A percentile compares a stretch with the other conserved stretches of the same genome.
These are phyloP conservation scores for Penstemon newberryi DNA, from an alignment of 257 asterid genomes.

Conservation along the genomic window DNA sequence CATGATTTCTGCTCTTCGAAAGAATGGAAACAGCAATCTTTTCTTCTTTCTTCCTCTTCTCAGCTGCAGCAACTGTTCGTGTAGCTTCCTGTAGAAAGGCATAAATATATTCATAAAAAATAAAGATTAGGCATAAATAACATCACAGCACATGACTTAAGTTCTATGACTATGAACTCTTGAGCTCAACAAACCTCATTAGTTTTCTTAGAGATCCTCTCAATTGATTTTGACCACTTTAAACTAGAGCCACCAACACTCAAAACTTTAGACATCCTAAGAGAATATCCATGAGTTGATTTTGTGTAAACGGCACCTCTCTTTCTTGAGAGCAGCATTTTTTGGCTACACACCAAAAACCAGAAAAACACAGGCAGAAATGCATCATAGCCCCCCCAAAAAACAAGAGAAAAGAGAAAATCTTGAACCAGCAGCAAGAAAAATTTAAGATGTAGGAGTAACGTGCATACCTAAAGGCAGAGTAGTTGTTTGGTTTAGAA, in stretches of 20 bases:
- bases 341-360: conserved; percentile 51
- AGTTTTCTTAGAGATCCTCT: conserved; percentile 69
- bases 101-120: no score
- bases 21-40: conserved; percentile 26
- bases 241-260: conserved; percentile 78
- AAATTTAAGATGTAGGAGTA: conserved; percentile 1
- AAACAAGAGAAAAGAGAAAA: background rate
- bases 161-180: conserved; percentile 27
- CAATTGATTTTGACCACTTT: conserved; percentile 98
- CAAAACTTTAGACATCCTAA: conserved; percentile 69
- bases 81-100: conserved; percentile 61
- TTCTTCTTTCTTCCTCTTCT: conserved; percentile 57
- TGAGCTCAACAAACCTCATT: conserved; percentile 62
- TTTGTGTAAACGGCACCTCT: conserved; percentile 83
- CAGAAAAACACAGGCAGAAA: conserved; percentile 1
- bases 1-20: conserved; percentile 58
- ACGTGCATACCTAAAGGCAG: conserved; percentile 48
- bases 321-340: conserved; percentile 61
- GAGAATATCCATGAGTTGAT: conserved; percentile 81
- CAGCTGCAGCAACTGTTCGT: conserved; percentile 74
- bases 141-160: conserved; percentile 21
- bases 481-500: conserved; percentile 40
- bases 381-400: conserved; percentile 25
- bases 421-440: conserved; percentile 11
- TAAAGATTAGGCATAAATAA: conserved; percentile 24